phyloP scores from a whole-genome alignment of 1,284 basidiomycete genomes.

The Veloporphyrellus conicus region DNA sequence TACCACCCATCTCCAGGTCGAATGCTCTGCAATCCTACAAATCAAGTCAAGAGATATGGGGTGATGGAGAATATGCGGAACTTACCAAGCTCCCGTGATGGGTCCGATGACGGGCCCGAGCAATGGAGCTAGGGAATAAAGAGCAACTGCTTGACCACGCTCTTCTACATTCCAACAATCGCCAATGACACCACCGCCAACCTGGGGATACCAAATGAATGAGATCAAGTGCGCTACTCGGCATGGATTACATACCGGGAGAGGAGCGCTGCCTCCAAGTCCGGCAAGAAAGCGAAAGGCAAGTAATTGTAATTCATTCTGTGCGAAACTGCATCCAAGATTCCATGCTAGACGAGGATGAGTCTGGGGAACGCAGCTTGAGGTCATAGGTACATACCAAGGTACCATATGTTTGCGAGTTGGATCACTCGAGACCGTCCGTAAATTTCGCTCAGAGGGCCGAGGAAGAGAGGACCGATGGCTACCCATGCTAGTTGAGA shows the following conservation, averaged over 20 bases:
- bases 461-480: conserved; percentile 52
- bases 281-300: conserved; percentile 65
- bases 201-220: conserved; percentile 29
- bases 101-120: conserved; percentile 63
- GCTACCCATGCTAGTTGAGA: conserved; percentile 27
- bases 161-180: conserved; percentile 71
- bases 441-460: conserved; percentile 53
- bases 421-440: conserved; percentile 49
- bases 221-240: too few relatives aligned
- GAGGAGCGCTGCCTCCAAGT: conserved; percentile 60
- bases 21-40: conserved; percentile 49
- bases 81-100: conserved; percentile 56
- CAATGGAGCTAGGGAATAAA: conserved; percentile 61
- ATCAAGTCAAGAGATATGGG: conserved; percentile 6
- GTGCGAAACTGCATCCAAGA: conserved; percentile 61
- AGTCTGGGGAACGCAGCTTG: conserved; percentile 8
- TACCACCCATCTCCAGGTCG: conserved; percentile 66
- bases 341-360: conserved; percentile 53
- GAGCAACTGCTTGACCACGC: conserved; percentile 61
- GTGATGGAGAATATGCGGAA: background rate
- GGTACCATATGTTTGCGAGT: conserved; percentile 55
- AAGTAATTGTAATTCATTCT: conserved; percentile 53
- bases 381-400: conserved; percentile 37
- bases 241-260: conserved; percentile 44
- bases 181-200: conserved; percentile 65